phyloP scores from a whole-genome alignment of 2,329 filamentous ascomycete genomes.

The Alternaria tenuissima region DNA sequence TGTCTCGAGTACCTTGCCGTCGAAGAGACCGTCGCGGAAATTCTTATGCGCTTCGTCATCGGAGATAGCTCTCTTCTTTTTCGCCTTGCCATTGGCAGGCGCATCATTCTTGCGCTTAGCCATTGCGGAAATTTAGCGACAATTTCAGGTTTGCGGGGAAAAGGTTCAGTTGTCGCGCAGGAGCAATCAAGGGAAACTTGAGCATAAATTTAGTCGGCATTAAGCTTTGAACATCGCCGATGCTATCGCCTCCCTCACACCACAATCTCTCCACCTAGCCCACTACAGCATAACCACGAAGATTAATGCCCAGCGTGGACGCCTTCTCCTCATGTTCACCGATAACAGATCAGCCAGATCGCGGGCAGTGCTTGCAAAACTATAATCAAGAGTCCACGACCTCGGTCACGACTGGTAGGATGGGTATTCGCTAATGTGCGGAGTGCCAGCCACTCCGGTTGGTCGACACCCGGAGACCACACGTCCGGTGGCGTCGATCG shows the following conservation, averaged over 20 bases:
- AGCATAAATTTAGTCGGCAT: slow-evolving; percentile 26
- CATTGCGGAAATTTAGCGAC: slow-evolving; percentile 18
- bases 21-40: slow-evolving; percentile 52
- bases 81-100: slow-evolving; percentile 48
- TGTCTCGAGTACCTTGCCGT: slow-evolving; percentile 43
- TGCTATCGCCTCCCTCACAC: slow-evolving; percentile 22
- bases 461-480: slow-evolving; percentile 11
- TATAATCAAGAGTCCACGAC: background rate
- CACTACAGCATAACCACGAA: slow-evolving; percentile 8
- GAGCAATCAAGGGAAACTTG: slow-evolving; percentile 7
- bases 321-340: slow-evolving; percentile 11
- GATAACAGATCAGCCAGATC: slow-evolving; percentile 9
- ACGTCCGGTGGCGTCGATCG: slow-evolving; percentile 11
- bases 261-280: slow-evolving; percentile 21
- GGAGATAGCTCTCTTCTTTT: slow-evolving; percentile 56
- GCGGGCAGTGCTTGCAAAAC: slow-evolving; percentile 1
- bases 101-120: slow-evolving; percentile 56
- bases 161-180: slow-evolving; percentile 11
- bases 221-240: slow-evolving; percentile 20
- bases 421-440: slow-evolving; percentile 14
- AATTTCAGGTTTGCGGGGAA: slow-evolving; percentile 32
- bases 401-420: slow-evolving; percentile 1
- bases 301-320: slow-evolving; percentile 9
- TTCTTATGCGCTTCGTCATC: slow-evolving; percentile 52
- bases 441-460: slow-evolving; percentile 27